These are phyloP conservation scores for Trebouxia sp. DNA, from an alignment of 139 green algal genomes.

Conservation along the genomic window DNA sequence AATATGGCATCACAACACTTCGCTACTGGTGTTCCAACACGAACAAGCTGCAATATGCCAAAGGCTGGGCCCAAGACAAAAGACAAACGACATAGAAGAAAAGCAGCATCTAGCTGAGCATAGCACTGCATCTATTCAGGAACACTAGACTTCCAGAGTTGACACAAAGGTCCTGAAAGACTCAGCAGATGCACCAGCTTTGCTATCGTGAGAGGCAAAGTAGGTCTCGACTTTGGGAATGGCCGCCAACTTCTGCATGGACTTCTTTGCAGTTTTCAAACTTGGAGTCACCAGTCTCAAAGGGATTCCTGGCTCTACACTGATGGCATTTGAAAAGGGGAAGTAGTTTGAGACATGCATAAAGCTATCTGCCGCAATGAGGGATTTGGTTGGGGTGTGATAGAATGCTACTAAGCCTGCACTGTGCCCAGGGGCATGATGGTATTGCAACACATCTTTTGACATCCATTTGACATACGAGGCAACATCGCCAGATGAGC, in stretches of 20 bases:
- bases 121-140: no score
- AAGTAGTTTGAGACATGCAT: not conserved
- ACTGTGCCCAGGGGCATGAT: not conserved
- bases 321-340: not conserved
- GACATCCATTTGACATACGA: not conserved
- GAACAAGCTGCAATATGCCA: no score
- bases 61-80: no score
- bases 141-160: not conserved
- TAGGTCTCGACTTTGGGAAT: not conserved
- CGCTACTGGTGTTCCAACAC: no score
- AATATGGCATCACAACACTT: no score
- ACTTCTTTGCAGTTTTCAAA: not conserved
- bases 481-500: not conserved
- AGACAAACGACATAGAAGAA: no score
- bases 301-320: not conserved
- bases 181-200: not conserved
- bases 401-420: not conserved
- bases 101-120: no score
- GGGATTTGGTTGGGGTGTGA: constrained; percentile 7
- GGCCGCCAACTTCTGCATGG: not conserved
- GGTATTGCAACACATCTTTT: not conserved
- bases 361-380: not conserved
- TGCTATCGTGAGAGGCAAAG: not conserved
- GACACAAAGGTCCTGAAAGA: not conserved
- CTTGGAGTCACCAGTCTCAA: not conserved